These are phyloP conservation scores for Juncus inflexus DNA, from an alignment of 176 grass and related monocot genomes.

Conservation along the genomic window DNA sequence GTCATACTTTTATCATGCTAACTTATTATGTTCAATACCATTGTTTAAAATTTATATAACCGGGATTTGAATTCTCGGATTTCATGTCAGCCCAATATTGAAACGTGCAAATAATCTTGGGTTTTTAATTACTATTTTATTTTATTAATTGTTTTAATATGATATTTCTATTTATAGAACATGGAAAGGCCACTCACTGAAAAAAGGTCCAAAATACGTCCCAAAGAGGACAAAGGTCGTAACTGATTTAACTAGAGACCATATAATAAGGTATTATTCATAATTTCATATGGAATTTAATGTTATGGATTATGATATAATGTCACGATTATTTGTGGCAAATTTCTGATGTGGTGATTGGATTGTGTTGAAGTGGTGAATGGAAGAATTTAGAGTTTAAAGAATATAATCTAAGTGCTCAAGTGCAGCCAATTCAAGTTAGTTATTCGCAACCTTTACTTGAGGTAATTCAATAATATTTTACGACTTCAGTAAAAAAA, in stretches of 20 bases:
- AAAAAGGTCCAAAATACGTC: conserved; percentile 87
- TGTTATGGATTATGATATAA: background rate
- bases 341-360: conserved; percentile 17
- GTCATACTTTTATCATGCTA: too few species aligned
- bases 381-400: conserved; percentile 94
- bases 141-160: too few species aligned
- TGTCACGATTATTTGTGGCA: conserved; percentile 1
- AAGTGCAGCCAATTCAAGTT: conserved; percentile 61
- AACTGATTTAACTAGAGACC: conserved; percentile 89
- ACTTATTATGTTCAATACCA: too few species aligned
- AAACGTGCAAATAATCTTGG: too few species aligned
- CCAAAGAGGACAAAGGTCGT: conserved; percentile 73
- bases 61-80: too few species aligned
- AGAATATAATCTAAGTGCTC: conserved; percentile 77
- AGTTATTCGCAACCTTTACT: conserved; percentile 79
- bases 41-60: too few species aligned
- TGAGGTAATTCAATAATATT: conserved; percentile 40
- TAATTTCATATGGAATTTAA: background rate
- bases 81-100: too few species aligned
- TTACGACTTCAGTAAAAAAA: background rate
- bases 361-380: conserved; percentile 59
- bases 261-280: conserved; percentile 63
- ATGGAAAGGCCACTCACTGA: conserved; percentile 64
- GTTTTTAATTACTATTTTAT: too few species aligned
- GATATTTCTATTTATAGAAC: conserved; percentile 32